Evolutionary conservation across 2,329 filamentous ascomycete species (phyloP).

Genomic region (Fusarium dlaminii): DNA sequence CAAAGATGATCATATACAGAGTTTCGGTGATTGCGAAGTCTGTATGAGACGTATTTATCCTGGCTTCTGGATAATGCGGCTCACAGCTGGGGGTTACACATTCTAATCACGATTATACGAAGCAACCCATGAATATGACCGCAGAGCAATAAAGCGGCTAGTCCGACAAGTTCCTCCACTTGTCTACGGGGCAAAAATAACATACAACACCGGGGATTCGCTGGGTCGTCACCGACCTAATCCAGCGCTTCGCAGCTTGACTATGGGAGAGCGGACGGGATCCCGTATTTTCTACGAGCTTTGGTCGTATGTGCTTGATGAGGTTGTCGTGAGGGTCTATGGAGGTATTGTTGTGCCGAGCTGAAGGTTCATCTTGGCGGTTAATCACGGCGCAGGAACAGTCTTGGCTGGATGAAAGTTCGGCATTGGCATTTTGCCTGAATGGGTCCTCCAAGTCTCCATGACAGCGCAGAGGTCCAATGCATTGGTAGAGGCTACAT

Average conservation of each 20-base stretch:
- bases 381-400: background rate
- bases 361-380: background rate
- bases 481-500: too few relatives aligned
- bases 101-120: background rate
- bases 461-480: background rate
- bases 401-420: background rate
- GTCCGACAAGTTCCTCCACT: background rate
- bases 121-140: background rate
- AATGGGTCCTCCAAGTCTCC: background rate
- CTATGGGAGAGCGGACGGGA: constrained; percentile 24
- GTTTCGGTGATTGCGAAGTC: background rate
- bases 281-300: constrained; percentile 28
- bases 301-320: constrained; percentile 13
- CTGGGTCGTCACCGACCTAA: constrained; percentile 29
- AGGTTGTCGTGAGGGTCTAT: background rate
- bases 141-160: background rate
- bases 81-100: background rate
- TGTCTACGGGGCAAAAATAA: background rate
- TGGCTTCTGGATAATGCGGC: background rate
- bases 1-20: constrained; percentile 6
- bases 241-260: constrained; percentile 21
- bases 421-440: background rate
- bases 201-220: constrained; percentile 27
- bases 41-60: constrained; percentile 9
- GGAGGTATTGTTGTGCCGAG: background rate